Evolutionary conservation across 2,329 filamentous ascomycete genomes (phyloP), one percentile per base, ranked within the genome.

Genomic region (Trichoderma sp.): DNA sequence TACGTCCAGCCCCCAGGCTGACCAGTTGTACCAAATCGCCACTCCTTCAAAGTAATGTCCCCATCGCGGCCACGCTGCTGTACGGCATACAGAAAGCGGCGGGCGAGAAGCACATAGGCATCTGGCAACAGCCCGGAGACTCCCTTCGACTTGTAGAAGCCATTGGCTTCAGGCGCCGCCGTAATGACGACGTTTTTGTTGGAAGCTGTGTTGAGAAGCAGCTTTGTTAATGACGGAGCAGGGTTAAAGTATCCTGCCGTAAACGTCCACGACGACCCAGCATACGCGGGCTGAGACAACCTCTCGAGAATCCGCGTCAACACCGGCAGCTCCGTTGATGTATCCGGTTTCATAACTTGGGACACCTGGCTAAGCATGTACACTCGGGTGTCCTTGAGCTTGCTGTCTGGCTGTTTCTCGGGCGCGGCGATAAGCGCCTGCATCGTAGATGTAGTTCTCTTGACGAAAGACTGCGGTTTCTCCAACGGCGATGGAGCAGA

Each of bases 191-290:
- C 94, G 69, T 93, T 95, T 50, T 84, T 84, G 1, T 81, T 79
- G 0, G 90, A 91, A 1, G 89, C 86, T 0, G 92, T 93, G 7
- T 85, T 83, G 35, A 99, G 88, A 0, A 99, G 84, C 0, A 97
- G 86, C 45, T 89, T 87, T 2, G 92, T 94, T 22, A 98, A 87
- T 4, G 90, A 89, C 0, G 93, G 91, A 7, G 93, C 93, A 67
- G 97, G 97, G 81, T 99, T 99, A 82, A 99, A 99, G 81, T 99
- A 99, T 63, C 95, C 95, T 0, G 95, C 95, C 1, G 95, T 98
- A 78, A 99, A 98, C 0, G 93, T 95, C 95, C 95, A 99, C 15
- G 88, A 90, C 0, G 91, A 92, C 37, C 87, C 85, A 10, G 84
- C 81, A 73, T 92, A 91, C 6, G 84, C 80, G 0, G 90, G 85